These are phyloP conservation scores for Wolfiporia cocos DNA, from an alignment of 1,284 basidiomycete genomes.

Conservation along the genomic window DNA sequence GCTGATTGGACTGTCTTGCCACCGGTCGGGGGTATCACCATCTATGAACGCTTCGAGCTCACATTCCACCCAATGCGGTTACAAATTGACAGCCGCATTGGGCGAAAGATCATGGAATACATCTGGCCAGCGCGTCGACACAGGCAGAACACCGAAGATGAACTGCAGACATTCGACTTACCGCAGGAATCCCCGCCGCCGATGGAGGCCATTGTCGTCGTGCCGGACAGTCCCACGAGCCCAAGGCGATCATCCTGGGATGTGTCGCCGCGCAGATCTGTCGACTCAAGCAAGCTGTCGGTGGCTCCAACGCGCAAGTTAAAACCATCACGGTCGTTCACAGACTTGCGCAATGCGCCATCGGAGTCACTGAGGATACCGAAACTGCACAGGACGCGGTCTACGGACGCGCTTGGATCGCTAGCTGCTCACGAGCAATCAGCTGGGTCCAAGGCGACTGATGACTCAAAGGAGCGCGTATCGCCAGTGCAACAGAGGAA, in stretches of 20 bases:
- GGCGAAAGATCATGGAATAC: conserved; percentile 85
- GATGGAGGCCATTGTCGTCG: conserved; percentile 1
- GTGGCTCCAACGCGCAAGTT: conserved; percentile 39
- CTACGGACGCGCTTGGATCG: conserved; percentile 20
- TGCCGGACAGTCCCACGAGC: conserved; percentile 7
- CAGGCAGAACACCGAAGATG: conserved; percentile 28
- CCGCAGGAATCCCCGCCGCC: conserved; percentile 3
- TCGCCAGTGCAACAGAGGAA: conserved; percentile 6
- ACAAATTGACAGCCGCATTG: conserved; percentile 82
- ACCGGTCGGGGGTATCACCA: conserved; percentile 90
- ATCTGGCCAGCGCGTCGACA: conserved; percentile 68
- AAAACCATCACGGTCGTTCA: conserved; percentile 62
- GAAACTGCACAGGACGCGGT: conserved; percentile 23
- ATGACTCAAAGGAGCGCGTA: conserved; percentile 12
- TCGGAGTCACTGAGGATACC: conserved; percentile 29
- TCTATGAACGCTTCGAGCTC: conserved; percentile 82
- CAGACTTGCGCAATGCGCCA: conserved; percentile 50
- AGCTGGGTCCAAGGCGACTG: conserved; percentile 11
- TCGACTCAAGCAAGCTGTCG: conserved; percentile 19
- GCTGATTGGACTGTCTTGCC: conserved; percentile 80
- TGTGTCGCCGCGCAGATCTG: conserved; percentile 18
- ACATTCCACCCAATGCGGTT: conserved; percentile 85
- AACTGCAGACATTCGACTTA: conserved; percentile 15
- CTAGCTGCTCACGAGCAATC: conserved; percentile 1
- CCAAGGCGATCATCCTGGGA: conserved; percentile 24